A percentile compares a stretch with the other conserved stretches of the same genome.
phyloP scores from a whole-genome alignment of 257 asterid species.

The Fraxinus pennsylvanica region DNA sequence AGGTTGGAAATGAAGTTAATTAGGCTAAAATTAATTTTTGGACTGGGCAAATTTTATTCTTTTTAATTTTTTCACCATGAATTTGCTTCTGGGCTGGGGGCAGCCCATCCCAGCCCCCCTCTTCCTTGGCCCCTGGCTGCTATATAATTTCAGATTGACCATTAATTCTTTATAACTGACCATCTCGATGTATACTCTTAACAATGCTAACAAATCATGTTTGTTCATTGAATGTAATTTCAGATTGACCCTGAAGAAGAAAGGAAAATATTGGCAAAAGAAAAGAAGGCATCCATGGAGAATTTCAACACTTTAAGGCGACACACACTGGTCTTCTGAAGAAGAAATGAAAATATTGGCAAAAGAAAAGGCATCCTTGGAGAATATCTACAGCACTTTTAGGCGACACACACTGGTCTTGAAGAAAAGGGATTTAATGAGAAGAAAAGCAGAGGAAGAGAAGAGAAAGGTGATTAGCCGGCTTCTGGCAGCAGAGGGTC shows the following conservation, averaged over 20 bases:
- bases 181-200: not conserved
- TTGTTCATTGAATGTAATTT: slow-evolving; percentile 15
- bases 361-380: slow-evolving; percentile 73
- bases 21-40: no score
- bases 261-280: slow-evolving; percentile 78
- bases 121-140: no score
- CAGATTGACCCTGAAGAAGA: slow-evolving; percentile 94
- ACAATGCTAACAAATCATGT: not conserved
- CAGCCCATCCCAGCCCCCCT: no score
- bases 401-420: slow-evolving; percentile 82
- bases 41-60: no score
- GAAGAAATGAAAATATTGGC: slow-evolving; percentile 85
- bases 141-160: no score
- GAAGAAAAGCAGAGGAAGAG: slow-evolving; percentile 68
- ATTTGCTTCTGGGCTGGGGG: no score
- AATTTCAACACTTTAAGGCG: slow-evolving; percentile 72
- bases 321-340: slow-evolving; percentile 74
- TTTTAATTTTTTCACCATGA: no score
- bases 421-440: slow-evolving; percentile 71
- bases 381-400: slow-evolving; percentile 69
- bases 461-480: slow-evolving; percentile 57
- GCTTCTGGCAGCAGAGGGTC: slow-evolving; percentile 96
- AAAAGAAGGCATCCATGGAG: slow-evolving; percentile 74
- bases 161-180: not conserved
- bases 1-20: no score